These are phyloP conservation scores for Leishmania mexicana DNA, from an alignment of 208 protist species.

Conservation along the genomic window DNA sequence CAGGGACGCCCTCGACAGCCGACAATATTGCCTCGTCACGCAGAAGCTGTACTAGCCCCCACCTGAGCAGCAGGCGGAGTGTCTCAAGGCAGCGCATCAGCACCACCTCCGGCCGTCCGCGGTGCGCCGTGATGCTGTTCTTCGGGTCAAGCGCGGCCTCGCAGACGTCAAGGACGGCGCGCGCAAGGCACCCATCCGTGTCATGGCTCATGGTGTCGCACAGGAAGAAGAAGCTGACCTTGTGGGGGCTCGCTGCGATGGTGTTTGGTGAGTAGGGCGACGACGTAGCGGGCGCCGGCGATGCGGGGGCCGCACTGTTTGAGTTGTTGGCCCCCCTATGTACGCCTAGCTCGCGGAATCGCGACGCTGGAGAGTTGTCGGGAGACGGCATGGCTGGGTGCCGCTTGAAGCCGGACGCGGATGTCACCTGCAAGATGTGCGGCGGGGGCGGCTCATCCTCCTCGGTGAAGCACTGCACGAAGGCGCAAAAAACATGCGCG, in stretches of 20 bases:
- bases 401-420: not conserved
- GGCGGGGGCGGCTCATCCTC: not conserved
- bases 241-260: conserved; percentile 14
- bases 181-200: conserved; percentile 21
- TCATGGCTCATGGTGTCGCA: conserved; percentile 29
- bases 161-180: conserved; percentile 22
- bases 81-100: conserved; percentile 44
- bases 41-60: conserved; percentile 16
- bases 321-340: not conserved
- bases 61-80: conserved; percentile 40
- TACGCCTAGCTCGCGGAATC: not conserved
- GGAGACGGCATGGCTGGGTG: not conserved
- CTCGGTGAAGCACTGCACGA: conserved; percentile 29
- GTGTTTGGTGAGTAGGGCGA: not conserved
- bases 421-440: not conserved
- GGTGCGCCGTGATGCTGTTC: conserved; percentile 33
- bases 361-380: not conserved
- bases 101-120: conserved; percentile 34
- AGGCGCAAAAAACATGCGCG: conserved; percentile 28
- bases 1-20: not conserved
- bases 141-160: conserved; percentile 25
- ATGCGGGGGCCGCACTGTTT: not conserved
- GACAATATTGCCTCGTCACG: conserved; percentile 1
- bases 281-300: not conserved
- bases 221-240: conserved; percentile 47